Conservation (phyloP, 768 basidiomycete species). For the Leccinum sublutescens region DNA sequence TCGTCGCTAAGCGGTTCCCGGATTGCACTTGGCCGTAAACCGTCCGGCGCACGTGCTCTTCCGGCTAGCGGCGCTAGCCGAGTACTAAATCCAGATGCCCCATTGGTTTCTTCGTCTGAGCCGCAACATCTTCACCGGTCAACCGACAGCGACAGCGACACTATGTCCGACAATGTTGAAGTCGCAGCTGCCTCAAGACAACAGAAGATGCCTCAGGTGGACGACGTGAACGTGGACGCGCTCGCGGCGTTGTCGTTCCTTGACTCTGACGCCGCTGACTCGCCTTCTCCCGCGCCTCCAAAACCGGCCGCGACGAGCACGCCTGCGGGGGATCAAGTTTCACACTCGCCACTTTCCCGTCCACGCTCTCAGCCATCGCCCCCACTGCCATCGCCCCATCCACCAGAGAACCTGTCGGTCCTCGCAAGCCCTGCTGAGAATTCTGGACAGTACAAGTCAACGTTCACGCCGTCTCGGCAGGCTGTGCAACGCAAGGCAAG, state of each 20-base stretch:
- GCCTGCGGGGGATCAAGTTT: slow-evolving; percentile 3
- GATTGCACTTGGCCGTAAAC: slow-evolving; percentile 56
- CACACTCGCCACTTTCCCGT: slow-evolving; percentile 27
- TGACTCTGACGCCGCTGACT: slow-evolving; percentile 37
- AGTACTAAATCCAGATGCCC: slow-evolving; percentile 35
- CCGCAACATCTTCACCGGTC: slow-evolving; percentile 26
- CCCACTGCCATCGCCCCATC: slow-evolving; percentile 32
- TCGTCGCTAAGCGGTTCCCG: slow-evolving; percentile 40
- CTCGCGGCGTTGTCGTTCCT: slow-evolving; percentile 79
- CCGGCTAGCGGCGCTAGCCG: slow-evolving; percentile 32
- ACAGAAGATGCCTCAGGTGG: slow-evolving; percentile 27
- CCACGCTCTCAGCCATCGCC: slow-evolving; percentile 30
- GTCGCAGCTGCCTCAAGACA: slow-evolving; percentile 1
- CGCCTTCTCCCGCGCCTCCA: slow-evolving; percentile 21
- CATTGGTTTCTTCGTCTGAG: slow-evolving; percentile 40
- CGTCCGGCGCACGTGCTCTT: slow-evolving; percentile 80
- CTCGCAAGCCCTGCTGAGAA: slow-evolving; percentile 26
- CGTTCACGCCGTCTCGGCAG: slow-evolving; percentile 83
- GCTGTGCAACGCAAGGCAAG: slow-evolving; percentile 85
- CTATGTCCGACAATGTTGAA: slow-evolving; percentile 30
- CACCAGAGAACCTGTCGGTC: slow-evolving; percentile 28
- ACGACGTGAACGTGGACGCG: slow-evolving; percentile 64
- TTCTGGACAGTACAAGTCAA: slow-evolving; percentile 63
- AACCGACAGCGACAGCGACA: slow-evolving; percentile 32
- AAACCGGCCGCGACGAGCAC: slow-evolving; percentile 9